Evolutionary conservation across 768 basidiomycete species (phyloP), one percentile per base, ranked within the genome.

Genomic region (Psilocybe sp.): DNA sequence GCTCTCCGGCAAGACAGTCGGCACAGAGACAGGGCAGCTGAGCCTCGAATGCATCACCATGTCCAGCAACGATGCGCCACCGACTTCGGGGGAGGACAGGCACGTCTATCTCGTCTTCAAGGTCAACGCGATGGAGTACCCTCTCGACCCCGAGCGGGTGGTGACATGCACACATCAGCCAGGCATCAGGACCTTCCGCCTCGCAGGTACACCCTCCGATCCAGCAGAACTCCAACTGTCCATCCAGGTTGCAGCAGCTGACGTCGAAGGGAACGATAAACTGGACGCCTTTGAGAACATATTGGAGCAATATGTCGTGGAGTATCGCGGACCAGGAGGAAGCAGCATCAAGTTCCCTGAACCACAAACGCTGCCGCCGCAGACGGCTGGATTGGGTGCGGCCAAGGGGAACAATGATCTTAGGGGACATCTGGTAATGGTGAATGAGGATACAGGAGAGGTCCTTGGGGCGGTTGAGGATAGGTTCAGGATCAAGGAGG

Each of bases 381-480:
- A 49, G 19, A 49, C 56, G 14, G 59, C 43, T 9, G 44, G 60
- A 14, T 57, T 57, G 9, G 39, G 58, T 12, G 56, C 41, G 16
- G 18, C 60, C 10, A 53, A 57, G 12, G 64, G 58, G 35, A 53
- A 65, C 20, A 62, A 70, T 40, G 73, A 76, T 54, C 66, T 76
- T 32, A 66, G 73, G 20, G 86, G 87, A 5, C 79, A 78, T 44
- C 74, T 90, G 28, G 80, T 90, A 35, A 76, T 89, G 53, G 76
- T 91, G 47, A 81, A 92, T 61, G 80, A 90, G 62, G 75, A 80
- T 37, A 83, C 76, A 40, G 88, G 88, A 1, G 81, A 88, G 54
- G 74, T 90, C 10, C 73, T 91, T 12, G 87, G 85, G 0, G 80
- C 84, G 60, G 71, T 90, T 8, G 85, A 85, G 49, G 72, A 81